phyloP scores from a whole-genome alignment of 2,329 filamentous ascomycete genomes.

The Leptographium radiaticola region DNA sequence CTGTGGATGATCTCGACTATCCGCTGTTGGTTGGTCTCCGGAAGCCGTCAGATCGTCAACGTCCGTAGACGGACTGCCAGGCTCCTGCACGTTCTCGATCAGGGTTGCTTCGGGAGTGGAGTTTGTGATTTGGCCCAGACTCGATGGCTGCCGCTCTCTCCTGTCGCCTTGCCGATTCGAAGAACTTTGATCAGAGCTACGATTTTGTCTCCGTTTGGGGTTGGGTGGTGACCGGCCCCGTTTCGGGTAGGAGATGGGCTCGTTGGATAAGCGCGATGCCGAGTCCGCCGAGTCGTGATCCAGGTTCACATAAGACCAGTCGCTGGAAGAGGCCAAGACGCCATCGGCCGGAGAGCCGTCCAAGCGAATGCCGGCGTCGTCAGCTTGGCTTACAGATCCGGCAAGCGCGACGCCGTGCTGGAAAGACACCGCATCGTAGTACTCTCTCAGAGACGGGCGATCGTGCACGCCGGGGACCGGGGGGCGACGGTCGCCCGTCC shows the following conservation, averaged over 20 bases:
- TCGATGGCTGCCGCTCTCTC: not conserved
- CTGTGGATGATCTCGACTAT: no score
- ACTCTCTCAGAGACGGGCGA: constrained; percentile 25
- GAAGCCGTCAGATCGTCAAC: no score
- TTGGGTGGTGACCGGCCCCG: constrained; percentile 42
- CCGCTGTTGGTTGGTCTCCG: no score
- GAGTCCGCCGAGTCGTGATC: constrained; percentile 24
- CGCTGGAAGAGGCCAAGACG: constrained; percentile 19
- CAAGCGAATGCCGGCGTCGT: not conserved
- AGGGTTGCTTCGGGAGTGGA: not conserved
- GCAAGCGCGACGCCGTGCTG: not conserved
- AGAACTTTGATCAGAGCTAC: not conserved
- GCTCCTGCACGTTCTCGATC: no score
- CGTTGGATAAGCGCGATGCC: constrained; percentile 22
- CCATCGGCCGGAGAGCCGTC: not conserved
- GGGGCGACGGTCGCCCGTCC: constrained; percentile 2
- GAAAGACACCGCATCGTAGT: constrained; percentile 15
- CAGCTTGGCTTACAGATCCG: not conserved
- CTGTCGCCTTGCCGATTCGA: not conserved
- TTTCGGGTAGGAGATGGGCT: constrained; percentile 30
- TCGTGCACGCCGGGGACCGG: constrained; percentile 11
- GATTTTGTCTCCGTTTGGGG: constrained; percentile 23
- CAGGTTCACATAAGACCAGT: constrained; percentile 28
- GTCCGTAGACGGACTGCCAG: no score
- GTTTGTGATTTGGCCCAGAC: not conserved